These are phyloP conservation scores for Acanthamoeba castellanii DNA, from an alignment of 208 protist genomes.

Conservation along the genomic window DNA sequence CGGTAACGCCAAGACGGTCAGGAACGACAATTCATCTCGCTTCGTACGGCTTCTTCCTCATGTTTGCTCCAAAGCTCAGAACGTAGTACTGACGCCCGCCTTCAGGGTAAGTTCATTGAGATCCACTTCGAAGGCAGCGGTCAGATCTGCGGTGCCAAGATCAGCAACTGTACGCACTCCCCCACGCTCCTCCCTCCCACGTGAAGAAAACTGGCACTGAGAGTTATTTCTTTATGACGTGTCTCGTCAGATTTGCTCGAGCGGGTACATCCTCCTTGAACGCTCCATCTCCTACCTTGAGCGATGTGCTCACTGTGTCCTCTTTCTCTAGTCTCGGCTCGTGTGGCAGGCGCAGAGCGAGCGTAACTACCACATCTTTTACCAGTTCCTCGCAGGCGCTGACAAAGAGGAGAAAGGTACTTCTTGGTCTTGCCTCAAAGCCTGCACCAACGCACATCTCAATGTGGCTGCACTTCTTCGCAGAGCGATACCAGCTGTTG, in stretches of 20 bases:
- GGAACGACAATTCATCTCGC: conserved; percentile 90
- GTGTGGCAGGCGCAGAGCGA: conserved; percentile 88
- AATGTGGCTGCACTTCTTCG: background rate
- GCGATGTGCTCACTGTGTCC: background rate
- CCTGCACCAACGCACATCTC: background rate
- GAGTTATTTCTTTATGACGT: background rate
- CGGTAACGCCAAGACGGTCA: conserved; percentile 87
- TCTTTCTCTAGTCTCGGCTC: conserved; percentile 85
- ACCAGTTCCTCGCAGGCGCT: conserved; percentile 89
- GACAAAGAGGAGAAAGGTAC: conserved; percentile 5
- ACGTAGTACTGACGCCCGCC: background rate
- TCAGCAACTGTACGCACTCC: conserved; percentile 80
- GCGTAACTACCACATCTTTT: conserved; percentile 92
- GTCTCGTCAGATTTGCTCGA: background rate
- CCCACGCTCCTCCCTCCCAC: background rate
- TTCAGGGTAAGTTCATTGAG: conserved; percentile 87
- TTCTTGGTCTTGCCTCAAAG: background rate
- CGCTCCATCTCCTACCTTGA: background rate
- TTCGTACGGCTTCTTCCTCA: conserved; percentile 71
- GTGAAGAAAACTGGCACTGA: background rate
- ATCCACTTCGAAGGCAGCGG: conserved; percentile 83
- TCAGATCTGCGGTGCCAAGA: conserved; percentile 82
- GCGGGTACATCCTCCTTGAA: background rate
- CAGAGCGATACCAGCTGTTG: conserved; percentile 32
- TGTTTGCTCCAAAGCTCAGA: background rate